phyloP scores from a whole-genome alignment of 2,329 filamentous ascomycete species.

The Exophiala mesophila region DNA sequence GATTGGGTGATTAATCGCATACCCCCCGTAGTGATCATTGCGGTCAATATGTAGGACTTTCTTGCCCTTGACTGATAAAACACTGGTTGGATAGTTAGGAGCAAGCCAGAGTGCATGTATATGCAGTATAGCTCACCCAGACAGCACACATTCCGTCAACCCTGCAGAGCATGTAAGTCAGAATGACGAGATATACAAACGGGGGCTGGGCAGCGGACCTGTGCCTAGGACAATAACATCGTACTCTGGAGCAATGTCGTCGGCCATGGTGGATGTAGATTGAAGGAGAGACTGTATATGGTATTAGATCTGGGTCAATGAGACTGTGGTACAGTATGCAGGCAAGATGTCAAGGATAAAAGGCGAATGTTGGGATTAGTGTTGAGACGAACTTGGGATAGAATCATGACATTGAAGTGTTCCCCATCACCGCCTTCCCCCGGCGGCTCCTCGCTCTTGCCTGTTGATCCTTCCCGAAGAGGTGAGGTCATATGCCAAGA shows the following conservation, averaged over 20 bases:
- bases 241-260: conserved; percentile 97
- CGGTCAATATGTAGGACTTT: conserved; percentile 99
- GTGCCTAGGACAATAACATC: conserved; percentile 98
- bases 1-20: conserved; percentile 41
- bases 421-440: background rate
- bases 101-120: background rate
- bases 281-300: conserved; percentile 2
- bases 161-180: conserved; percentile 51
- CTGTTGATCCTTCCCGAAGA: conserved; percentile 2
- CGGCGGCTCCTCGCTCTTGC: background rate
- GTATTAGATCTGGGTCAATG: too few species aligned
- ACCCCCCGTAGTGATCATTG: conserved; percentile 98
- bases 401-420: too few species aligned
- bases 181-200: conserved; percentile 27
- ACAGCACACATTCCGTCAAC: conserved; percentile 97
- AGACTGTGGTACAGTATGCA: too few species aligned
- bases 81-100: conserved; percentile 48
- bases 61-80: conserved; percentile 96
- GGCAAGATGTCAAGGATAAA: too few species aligned
- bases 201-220: conserved; percentile 54
- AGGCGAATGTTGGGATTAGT: too few species aligned
- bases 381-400: too few species aligned
- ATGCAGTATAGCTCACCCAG: conserved; percentile 62
- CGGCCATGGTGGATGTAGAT: conserved; percentile 59
- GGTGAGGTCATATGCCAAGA: conserved; percentile 5